Evolutionary conservation across 495 filamentous ascomycete genomes (phyloP).

Genomic region (Podospora australis): DNA sequence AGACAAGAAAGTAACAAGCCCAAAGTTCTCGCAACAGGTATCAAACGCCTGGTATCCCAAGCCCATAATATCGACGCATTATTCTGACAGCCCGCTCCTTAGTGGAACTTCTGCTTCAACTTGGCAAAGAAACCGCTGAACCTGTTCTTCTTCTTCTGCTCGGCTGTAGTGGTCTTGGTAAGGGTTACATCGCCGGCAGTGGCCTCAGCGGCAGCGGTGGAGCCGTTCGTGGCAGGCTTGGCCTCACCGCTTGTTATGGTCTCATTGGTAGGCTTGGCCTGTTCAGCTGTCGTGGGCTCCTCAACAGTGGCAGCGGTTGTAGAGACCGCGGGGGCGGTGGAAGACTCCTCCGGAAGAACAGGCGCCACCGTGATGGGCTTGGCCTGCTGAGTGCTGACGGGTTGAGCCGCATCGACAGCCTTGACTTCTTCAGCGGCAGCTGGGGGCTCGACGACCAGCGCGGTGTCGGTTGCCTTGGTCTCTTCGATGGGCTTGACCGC

Average conservation of each 20-base stretch:
- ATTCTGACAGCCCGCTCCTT: not conserved
- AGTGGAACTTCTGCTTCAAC: conserved; percentile 50
- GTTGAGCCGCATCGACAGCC: conserved; percentile 11
- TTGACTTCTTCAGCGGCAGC: conserved; percentile 1
- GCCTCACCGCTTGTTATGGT: not conserved
- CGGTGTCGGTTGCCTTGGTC: conserved; percentile 4
- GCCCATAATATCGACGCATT: not conserved
- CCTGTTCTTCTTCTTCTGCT: conserved; percentile 55
- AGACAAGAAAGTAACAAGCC: not conserved
- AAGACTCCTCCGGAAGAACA: conserved; percentile 59
- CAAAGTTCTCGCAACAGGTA: not conserved
- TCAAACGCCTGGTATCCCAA: not conserved
- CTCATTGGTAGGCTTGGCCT: not conserved
- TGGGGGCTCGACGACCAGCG: not conserved
- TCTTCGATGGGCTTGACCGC: conserved; percentile 9
- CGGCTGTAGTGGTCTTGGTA: conserved; percentile 29
- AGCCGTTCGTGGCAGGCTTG: conserved; percentile 15
- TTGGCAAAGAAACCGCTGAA: conserved; percentile 50
- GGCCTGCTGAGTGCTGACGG: conserved; percentile 60
- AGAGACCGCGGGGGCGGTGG: conserved; percentile 56
- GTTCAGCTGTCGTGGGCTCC: conserved; percentile 29
- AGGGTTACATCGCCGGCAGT: conserved; percentile 17
- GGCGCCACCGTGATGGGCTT: conserved; percentile 62
- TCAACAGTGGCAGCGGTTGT: conserved; percentile 73
- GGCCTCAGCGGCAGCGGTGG: conserved; percentile 15